Evolutionary conservation across 192 early-diverging fungal species (phyloP), one percentile per base, ranked within the genome.

Genomic region (Spizellomyces sp.): DNA sequence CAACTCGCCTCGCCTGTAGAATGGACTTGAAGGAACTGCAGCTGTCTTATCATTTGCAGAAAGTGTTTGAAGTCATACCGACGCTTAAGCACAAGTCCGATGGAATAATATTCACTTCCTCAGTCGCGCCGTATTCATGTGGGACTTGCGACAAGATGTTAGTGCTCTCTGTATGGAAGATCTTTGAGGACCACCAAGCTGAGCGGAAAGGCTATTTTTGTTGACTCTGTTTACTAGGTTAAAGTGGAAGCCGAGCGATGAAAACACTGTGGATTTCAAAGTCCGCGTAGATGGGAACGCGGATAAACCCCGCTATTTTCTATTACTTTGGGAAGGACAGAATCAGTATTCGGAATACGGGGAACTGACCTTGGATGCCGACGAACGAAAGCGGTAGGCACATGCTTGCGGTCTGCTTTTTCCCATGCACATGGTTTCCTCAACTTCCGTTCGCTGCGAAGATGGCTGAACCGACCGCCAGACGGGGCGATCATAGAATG

Each of bases 91-190:
- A 91, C 70, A 86, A 83, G 58, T 87, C 79, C 17, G 90, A 93
- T 50, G 90, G 91, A 0, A 71, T 93, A 21, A 87, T 93, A 44
- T 93, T 90, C 77, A 90, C 88, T 4, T 86, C 89, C 15, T 44
- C n/a, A 19, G 73, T 60, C 2, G 81, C 84, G 17, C 77, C 80
- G 12, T 88, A 88, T 72, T 52, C 65, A 8, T 62, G 76, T 27
- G 87, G 85, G 17, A 84, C 80, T 1, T 87, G 83, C 63, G 65
- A 82, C 15, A 84, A 87, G 60, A 85, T 88, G 85, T 85, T 36
- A 36, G 27, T 36, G 27, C 27, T 36, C 27, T 36, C 27, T 36
- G 27, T 36, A 36, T 59, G 56, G 79, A 27, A 58, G 58, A 57
- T 57, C 66, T 5, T 12, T 61, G 22, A 27, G 0, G 17, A 54